A percentile compares a stretch with the other conserved stretches of the same genome.
Conservation (phyloP, 2,329 filamentous ascomycete species). For the Aureobasidium uvarum region DNA sequence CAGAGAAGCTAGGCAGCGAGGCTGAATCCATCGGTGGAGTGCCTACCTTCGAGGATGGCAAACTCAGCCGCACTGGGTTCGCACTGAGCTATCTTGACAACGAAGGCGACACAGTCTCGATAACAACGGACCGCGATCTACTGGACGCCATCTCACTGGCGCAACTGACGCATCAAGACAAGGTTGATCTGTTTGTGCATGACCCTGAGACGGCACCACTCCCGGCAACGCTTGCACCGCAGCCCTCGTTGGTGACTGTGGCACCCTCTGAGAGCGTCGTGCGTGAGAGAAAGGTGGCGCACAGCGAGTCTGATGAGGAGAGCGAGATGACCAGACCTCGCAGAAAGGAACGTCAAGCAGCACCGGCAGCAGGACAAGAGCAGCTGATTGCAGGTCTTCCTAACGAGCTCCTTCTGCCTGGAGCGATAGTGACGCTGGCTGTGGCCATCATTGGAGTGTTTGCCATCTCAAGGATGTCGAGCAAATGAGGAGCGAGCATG, state of each 20-base stretch:
- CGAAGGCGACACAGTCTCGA: conserved; percentile 93
- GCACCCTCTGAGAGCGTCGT: conserved; percentile 54
- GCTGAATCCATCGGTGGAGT: conserved; percentile 78
- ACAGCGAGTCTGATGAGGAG: conserved; percentile 55
- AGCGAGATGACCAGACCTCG: conserved; percentile 40
- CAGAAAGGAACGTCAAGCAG: conserved; percentile 42
- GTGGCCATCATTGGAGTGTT: conserved; percentile 94
- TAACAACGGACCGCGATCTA: conserved; percentile 92
- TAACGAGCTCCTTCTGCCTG: conserved; percentile 89
- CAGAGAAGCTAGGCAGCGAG: conserved; percentile 80
- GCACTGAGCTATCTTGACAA: conserved; percentile 95
- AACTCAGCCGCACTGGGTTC: conserved; percentile 73
- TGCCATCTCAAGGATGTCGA: conserved; percentile 57
- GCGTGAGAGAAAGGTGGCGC: conserved; percentile 50
- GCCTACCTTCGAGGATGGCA: conserved; percentile 74
- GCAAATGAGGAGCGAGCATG: conserved; percentile 4
- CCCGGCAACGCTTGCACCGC: conserved; percentile 60
- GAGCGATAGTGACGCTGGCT: conserved; percentile 91
- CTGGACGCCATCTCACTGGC: conserved; percentile 85
- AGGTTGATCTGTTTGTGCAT: conserved; percentile 96
- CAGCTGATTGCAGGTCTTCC: conserved; percentile 88
- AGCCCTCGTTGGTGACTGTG: conserved; percentile 52
- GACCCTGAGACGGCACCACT: conserved; percentile 86
- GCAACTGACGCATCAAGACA: conserved; percentile 73
- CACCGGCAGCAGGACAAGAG: conserved; percentile 52